Percentiles rank a stretch among this genome's conserved stretches.
phyloP scores from a whole-genome alignment of 2,329 filamentous ascomycete species.

The Biscogniauxia marginata region DNA sequence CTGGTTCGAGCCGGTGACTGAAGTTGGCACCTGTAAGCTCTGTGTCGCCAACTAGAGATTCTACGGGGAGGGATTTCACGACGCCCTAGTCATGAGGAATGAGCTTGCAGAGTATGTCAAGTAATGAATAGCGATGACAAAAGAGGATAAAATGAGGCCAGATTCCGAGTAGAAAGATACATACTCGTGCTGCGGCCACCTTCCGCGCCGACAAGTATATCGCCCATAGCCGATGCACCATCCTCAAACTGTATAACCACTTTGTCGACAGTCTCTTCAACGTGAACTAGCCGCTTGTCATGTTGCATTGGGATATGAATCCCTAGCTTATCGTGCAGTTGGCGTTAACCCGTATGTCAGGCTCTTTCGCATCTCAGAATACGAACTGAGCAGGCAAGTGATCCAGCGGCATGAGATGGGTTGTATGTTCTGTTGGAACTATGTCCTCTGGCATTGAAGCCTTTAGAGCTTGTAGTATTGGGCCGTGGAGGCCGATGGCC shows the following conservation, averaged over 20 bases:
- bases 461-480: background rate
- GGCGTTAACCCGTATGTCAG: constrained; percentile 15
- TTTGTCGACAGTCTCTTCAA: constrained; percentile 16
- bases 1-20: constrained; percentile 1
- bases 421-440: background rate
- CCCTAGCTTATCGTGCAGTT: constrained; percentile 20
- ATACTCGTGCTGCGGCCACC: constrained; percentile 22
- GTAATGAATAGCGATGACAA: too few species aligned
- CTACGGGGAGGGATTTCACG: constrained; percentile 1
- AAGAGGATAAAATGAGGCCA: too few species aligned
- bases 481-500: constrained; percentile 20
- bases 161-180: too few species aligned
- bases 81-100: constrained; percentile 1
- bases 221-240: constrained; percentile 19
- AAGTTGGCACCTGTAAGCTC: constrained; percentile 1
- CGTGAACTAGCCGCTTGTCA: constrained; percentile 15
- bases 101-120: constrained; percentile 2
- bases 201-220: constrained; percentile 27
- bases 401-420: constrained; percentile 7
- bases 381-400: constrained; percentile 14
- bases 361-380: constrained; percentile 15
- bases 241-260: constrained; percentile 22
- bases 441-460: constrained; percentile 9
- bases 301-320: constrained; percentile 22
- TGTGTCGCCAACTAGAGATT: constrained; percentile 1